Base-by-base conservation (phyloP, 2,329 filamentous ascomycete genomes). In the Peltaster fructicola region DNA sequence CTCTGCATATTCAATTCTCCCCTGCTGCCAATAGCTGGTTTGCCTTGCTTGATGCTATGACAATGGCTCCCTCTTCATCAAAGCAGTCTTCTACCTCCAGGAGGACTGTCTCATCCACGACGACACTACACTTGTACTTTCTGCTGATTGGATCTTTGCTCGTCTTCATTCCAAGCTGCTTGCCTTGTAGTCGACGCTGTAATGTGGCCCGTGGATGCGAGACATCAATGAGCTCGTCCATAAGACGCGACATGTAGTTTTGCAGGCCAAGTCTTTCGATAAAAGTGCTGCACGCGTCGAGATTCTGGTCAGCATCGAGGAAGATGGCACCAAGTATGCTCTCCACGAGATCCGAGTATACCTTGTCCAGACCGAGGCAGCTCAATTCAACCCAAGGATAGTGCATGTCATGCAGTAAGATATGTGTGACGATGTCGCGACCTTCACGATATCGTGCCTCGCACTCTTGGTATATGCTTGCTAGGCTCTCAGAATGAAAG, bases 261-360 rank as follows among this genome's bases (percentile, higher is more conserved):
- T 80, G 35, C 4, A 92, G 55, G 0, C 79, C 79, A 5, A 79
- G 51, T 1, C 55, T 50, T 21, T 64, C 58, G 0, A 78, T 45
- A 17, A 91, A 57, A 0, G 25, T 40, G 22, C 59, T 53, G 38
- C 78, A 85, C 0, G 44, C 45, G 0, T 55, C 54, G 8, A 79
- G 43, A 1, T 62, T 59, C 0, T 73, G 74, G 0, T 61, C 37
- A 0, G 60, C 76, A 45, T 92, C 84, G 8, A 91, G 56, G 58
- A 76, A 92, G 0, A 92, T 62, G 0, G 81, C 82, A 0, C 78
- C 82, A 0, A 92, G 48, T 0, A 88, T 44, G 17, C 68, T 66
- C 52, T 92, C 84, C 6, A 92, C 59, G 7, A 91, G 53, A 45
- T 91, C 81, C 0, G 75, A 82, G 47, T 74, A 73, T 46, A 78